Conservation (phyloP, 2,329 filamentous ascomycete genomes). For the Colletotrichum liaoningense region DNA sequence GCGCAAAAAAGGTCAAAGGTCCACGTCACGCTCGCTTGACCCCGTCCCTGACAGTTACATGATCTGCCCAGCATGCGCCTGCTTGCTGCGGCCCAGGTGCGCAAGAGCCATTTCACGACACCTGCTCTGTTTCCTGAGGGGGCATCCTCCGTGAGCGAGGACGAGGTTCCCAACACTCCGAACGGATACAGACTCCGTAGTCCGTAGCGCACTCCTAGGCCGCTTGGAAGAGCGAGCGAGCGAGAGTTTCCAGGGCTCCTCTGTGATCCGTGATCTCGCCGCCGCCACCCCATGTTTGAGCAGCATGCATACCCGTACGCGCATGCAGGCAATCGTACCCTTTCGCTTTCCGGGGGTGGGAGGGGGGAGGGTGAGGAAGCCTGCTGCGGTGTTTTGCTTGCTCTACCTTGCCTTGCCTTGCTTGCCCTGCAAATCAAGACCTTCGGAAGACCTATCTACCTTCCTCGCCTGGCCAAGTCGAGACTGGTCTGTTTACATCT, state of each 20-base stretch:
- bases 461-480: slow-evolving; percentile 13
- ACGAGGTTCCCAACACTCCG: too few species aligned
- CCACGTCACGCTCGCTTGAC: slow-evolving; percentile 31
- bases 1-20: neutral
- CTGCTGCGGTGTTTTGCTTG: slow-evolving; percentile 1
- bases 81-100: slow-evolving; percentile 30
- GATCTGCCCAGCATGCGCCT: slow-evolving; percentile 31
- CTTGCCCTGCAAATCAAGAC: slow-evolving; percentile 12
- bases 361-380: neutral
- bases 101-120: slow-evolving; percentile 35
- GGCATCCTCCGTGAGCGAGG: slow-evolving; percentile 5
- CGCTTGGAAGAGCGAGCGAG: neutral
- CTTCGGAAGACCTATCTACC: neutral
- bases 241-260: slow-evolving; percentile 16
- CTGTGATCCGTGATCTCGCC: slow-evolving; percentile 34
- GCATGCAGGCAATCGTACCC: slow-evolving; percentile 33
- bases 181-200: too few species aligned
- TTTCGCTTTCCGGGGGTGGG: slow-evolving; percentile 14
- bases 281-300: slow-evolving; percentile 34
- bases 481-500: slow-evolving; percentile 19
- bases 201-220: neutral
- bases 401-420: neutral
- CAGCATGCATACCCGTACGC: slow-evolving; percentile 34
- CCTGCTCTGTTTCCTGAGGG: slow-evolving; percentile 23
- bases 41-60: slow-evolving; percentile 31